These are phyloP conservation scores for Kurtzmaniella quercitrusa DNA, from an alignment of 1,139 yeast species.

Conservation along the genomic window DNA sequence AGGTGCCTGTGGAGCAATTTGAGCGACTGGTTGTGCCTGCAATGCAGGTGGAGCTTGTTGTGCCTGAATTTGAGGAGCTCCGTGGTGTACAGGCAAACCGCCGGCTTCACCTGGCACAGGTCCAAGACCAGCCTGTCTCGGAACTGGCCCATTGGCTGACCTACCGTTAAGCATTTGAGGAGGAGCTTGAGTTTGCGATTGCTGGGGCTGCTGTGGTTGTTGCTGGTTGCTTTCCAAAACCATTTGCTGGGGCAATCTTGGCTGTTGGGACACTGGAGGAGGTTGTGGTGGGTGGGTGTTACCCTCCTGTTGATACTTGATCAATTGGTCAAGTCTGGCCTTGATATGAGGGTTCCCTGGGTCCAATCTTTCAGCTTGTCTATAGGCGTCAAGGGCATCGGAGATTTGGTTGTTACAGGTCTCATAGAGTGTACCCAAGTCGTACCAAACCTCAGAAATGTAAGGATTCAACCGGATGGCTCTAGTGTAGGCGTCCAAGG, in stretches of 20 bases:
- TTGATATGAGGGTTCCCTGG: slow-evolving; percentile 93
- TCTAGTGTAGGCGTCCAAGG: slow-evolving; percentile 93
- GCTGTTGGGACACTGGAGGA: slow-evolving; percentile 60
- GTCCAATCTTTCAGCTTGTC: slow-evolving; percentile 92
- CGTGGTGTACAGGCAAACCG: slow-evolving; percentile 9
- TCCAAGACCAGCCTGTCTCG: slow-evolving; percentile 13
- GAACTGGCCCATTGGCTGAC: background rate
- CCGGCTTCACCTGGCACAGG: slow-evolving; percentile 10
- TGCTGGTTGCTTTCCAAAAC: slow-evolving; percentile 47
- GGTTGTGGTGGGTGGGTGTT: slow-evolving; percentile 65
- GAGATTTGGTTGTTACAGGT: slow-evolving; percentile 93
- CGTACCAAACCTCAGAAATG: slow-evolving; percentile 97
- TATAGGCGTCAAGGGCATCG: slow-evolving; percentile 95
- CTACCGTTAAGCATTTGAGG: slow-evolving; percentile 13
- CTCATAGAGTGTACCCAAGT: slow-evolving; percentile 92
- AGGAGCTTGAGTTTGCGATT: slow-evolving; percentile 16
- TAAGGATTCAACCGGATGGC: slow-evolving; percentile 95
- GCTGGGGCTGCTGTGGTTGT: slow-evolving; percentile 24
- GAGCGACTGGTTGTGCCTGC: slow-evolving; percentile 10
- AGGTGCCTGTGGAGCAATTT: slow-evolving; percentile 9
- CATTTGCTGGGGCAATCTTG: slow-evolving; percentile 54
- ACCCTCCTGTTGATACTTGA: slow-evolving; percentile 71
- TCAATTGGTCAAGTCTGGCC: slow-evolving; percentile 83
- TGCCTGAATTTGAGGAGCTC: slow-evolving; percentile 5
- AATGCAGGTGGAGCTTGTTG: slow-evolving; percentile 14